Conservation (phyloP, 2,329 filamentous ascomycete species). For the Sarocladium kiliense region DNA sequence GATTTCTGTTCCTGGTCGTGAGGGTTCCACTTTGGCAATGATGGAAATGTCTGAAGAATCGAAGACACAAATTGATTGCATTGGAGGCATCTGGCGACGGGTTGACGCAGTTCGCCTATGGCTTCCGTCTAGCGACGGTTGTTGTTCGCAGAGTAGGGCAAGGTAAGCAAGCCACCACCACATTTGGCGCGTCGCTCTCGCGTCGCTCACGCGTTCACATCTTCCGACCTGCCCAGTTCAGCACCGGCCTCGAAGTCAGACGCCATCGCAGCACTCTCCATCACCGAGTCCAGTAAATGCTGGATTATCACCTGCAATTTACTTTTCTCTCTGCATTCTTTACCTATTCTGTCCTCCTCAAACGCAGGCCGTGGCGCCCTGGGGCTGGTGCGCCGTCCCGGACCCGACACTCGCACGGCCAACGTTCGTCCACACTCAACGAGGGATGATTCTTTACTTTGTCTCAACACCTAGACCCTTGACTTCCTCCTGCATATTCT, state of each 20-base stretch:
- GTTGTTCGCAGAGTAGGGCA: too few relatives aligned
- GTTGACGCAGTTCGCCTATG: not conserved
- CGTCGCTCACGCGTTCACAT: not conserved
- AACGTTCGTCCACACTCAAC: slow-evolving; percentile 3
- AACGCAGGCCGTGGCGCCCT: not conserved
- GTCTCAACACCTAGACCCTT: slow-evolving; percentile 2
- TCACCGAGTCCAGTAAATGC: not conserved
- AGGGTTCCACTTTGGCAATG: too few relatives aligned
- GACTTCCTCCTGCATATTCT: not conserved
- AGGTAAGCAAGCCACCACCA: not conserved
- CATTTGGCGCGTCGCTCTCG: not conserved
- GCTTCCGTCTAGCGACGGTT: not conserved
- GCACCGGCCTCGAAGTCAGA: not conserved
- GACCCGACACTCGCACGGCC: not conserved
- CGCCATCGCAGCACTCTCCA: not conserved
- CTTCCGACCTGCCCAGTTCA: not conserved
- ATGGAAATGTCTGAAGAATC: too few relatives aligned
- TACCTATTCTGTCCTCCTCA: not conserved
- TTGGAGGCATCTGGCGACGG: not conserved
- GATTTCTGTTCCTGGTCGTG: too few relatives aligned
- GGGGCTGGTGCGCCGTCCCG: not conserved
- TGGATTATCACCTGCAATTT: not conserved
- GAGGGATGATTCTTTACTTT: not conserved
- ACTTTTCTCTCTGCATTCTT: not conserved
- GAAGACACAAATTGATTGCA: too few relatives aligned